Evolutionary conservation across 176 grass and related monocot species (phyloP), one percentile per base, ranked within the genome.

Genomic region (Aegilops tauschii): DNA sequence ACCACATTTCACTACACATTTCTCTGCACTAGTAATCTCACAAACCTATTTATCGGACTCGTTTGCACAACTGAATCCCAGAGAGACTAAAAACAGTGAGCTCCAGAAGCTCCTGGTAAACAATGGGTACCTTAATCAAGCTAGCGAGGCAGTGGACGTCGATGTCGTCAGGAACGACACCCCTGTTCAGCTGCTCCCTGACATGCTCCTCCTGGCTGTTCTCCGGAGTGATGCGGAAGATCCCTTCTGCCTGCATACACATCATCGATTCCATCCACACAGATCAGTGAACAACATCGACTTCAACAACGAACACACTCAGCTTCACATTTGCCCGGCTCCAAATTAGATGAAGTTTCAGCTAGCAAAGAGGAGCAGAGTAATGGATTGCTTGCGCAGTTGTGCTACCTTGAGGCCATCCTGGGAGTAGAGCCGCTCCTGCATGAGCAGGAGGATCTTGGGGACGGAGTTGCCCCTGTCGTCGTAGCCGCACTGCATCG

Each of bases 191-290:
- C 80, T 94, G 93, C 44, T 94, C 93, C 79, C 96, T 95, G 27
- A 98, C 93, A 77, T 94, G 45, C 36, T 95, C 90, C 86, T 98
- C 96, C 84, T 98, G 93, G 69, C 90, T 82, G 61, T 98, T 98
- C 67, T 77, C 74, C 17, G 47, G 74, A 5, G 74, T 77, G 74
- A 77, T 77, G 20, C 74, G 74, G 74, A 77, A 98, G 86, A 98
- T 96, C 72, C 96, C 96, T 80, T 98, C 93, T 35, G 93, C 96
- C 93, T 98, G 64, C 35, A 75, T 90, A 73, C 20, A 70, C 2
- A 79, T 35, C 6, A 32, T 84, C 12, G 17, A 75, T 85, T 58
- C 6, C 56, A 59, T 3, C 62, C 77, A 47, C 69, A 65, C 34
- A 69, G 45, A 69, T 9, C 16, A 21, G 34, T 28, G 21, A 79